A percentile compares a stretch with the other conserved stretches of the same genome.
Conservation (phyloP, 2,329 filamentous ascomycete species). For the Claviceps capensis region DNA sequence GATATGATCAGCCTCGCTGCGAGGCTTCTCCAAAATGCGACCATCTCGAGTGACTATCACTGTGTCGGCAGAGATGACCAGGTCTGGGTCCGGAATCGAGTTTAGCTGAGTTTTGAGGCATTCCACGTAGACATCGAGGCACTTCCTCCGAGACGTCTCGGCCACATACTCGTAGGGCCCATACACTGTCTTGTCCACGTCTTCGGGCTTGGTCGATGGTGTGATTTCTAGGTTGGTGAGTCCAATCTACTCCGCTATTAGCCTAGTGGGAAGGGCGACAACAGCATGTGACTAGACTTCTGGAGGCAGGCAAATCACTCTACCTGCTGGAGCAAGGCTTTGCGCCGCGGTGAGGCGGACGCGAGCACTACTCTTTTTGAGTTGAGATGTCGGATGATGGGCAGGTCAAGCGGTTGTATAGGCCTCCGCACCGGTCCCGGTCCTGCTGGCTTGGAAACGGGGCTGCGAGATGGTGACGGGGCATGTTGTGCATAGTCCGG, state of each 20-base stretch:
- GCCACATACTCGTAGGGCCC: conserved; percentile 85
- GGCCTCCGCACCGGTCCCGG: conserved; percentile 30
- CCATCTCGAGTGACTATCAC: conserved; percentile 68
- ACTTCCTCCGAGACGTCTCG: conserved; percentile 73
- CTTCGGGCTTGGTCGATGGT: conserved; percentile 71
- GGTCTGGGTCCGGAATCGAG: conserved; percentile 52
- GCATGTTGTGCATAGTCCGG: conserved; percentile 31
- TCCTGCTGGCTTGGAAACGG: conserved; percentile 13
- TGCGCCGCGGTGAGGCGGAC: conserved; percentile 74
- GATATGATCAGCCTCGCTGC: conserved; percentile 66
- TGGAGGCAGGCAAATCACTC: background rate
- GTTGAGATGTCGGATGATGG: conserved; percentile 63
- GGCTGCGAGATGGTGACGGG: conserved; percentile 20
- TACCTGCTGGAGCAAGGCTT: conserved; percentile 64
- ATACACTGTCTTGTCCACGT: conserved; percentile 62
- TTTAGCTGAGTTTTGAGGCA: conserved; percentile 29
- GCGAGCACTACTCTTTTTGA: conserved; percentile 77
- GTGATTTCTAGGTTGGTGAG: conserved; percentile 70
- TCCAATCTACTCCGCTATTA: conserved; percentile 44
- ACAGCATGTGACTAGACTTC: background rate
- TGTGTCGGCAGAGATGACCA: conserved; percentile 86
- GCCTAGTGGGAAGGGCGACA: background rate
- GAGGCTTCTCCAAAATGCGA: conserved; percentile 80
- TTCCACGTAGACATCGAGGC: conserved; percentile 52
- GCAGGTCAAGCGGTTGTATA: conserved; percentile 61